phyloP scores from a whole-genome alignment of 2,329 filamentous ascomycete genomes.

The Davidsoniella neocaledoniae region DNA sequence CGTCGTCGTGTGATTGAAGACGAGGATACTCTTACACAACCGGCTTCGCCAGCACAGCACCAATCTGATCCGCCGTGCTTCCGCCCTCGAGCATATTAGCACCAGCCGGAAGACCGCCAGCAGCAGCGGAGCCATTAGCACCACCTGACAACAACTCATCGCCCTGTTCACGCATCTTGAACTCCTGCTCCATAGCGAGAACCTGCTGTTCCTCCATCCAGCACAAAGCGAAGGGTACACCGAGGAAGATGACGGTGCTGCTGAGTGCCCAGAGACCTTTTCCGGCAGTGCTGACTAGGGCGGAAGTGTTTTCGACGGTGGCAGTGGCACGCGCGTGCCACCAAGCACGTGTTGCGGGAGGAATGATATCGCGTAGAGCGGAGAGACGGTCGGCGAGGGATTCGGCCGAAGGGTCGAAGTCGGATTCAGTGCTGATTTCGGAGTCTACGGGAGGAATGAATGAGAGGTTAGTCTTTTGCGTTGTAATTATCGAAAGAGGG shows the following conservation, averaged over 20 bases:
- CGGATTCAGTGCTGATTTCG: slow-evolving; percentile 67
- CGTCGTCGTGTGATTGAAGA: too few relatives aligned
- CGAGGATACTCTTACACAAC: slow-evolving; percentile 27
- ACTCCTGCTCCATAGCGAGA: slow-evolving; percentile 93
- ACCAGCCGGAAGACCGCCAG: slow-evolving; percentile 15
- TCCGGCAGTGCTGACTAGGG: slow-evolving; percentile 53
- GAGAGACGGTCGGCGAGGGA: slow-evolving; percentile 50
- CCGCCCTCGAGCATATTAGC: slow-evolving; percentile 15
- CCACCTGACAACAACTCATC: slow-evolving; percentile 48
- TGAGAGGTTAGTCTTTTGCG: not conserved
- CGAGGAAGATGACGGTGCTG: slow-evolving; percentile 75
- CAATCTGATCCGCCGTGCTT: slow-evolving; percentile 31
- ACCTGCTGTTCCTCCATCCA: slow-evolving; percentile 94
- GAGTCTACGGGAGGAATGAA: slow-evolving; percentile 38
- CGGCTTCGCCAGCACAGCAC: slow-evolving; percentile 33
- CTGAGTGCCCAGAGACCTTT: slow-evolving; percentile 83
- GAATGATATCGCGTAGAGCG: slow-evolving; percentile 60
- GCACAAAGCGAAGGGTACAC: slow-evolving; percentile 83
- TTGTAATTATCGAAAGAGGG: not conserved
- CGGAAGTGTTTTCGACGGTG: slow-evolving; percentile 31
- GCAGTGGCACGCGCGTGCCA: slow-evolving; percentile 45
- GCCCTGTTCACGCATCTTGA: slow-evolving; percentile 84
- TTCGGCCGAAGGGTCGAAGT: slow-evolving; percentile 43
- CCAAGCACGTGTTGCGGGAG: slow-evolving; percentile 52
- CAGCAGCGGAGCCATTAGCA: not conserved